Evolutionary conservation across 352 stramenopile species (phyloP), one percentile per base, ranked within the genome.

Genomic region (Phytophthora brassicae): DNA sequence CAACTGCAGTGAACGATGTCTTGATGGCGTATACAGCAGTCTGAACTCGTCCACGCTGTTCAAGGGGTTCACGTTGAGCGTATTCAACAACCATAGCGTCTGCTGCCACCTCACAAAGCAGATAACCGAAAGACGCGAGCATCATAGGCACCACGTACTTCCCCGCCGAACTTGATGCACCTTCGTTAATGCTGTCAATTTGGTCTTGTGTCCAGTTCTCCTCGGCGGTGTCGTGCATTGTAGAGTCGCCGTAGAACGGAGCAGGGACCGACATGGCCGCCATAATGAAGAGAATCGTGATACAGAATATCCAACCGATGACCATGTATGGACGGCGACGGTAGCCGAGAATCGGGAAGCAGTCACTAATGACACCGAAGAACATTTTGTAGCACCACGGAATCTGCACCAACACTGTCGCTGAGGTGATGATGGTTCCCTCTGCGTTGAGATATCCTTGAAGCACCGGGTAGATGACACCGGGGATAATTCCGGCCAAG

Each of bases 41-140:
- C 20, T 88, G 78, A 1, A 82, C 60, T 6, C 64, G 70, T 0
- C 77, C 77, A 51, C 79, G 66, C 19, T 70, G 70, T 0, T 70
- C 72, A 2, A 85, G 43, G 13, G 73, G 78, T 20, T 90, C 76
- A 29, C 74, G 73, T 48, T 86, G 65, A 31, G 74, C 66, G 50
- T 75, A 68, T 68, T 90, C 77, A 13, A 88, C 77, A 2, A 85
- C 66, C 54, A 89, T 74, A 22, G 82, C 75, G 52, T 89, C 79
- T 1, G 77, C 75, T 0, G 77, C 66, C 12, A 84, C 75, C 6
- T 89, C 79, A 35, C 67, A 73, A 0, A 84, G n/a, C 5, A 87
- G 46, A 20, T 83, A 89, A 4, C 79, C 77, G 36, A 86, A 81
- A 0, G 73, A 71, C 0, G 76, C 74, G 11, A 89, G 47, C 75